Percentiles rank a stretch among this genome's conserved stretches.
Conservation (phyloP, 2,329 filamentous ascomycete species). For the Ophiostoma australiae region DNA sequence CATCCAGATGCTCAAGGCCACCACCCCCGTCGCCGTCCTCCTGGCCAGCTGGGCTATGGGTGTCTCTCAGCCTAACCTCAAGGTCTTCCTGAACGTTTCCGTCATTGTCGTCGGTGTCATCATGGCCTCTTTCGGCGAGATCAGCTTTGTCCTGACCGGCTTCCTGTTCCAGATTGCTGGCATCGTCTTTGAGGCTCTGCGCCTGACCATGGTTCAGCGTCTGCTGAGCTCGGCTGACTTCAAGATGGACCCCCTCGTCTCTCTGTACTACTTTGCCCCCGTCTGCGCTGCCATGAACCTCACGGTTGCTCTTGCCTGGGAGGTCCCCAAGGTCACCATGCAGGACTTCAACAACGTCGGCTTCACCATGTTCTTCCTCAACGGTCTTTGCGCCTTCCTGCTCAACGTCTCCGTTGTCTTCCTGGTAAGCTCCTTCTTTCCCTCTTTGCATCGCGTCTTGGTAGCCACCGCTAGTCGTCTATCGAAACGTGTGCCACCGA, state of each 20-base stretch:
- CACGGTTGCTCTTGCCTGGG: slow-evolving; percentile 65
- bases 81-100: slow-evolving; percentile 86
- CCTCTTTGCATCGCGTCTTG: not conserved
- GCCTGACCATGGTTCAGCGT: slow-evolving; percentile 78
- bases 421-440: slow-evolving; percentile 55
- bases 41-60: slow-evolving; percentile 84
- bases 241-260: slow-evolving; percentile 89
- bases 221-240: slow-evolving; percentile 76
- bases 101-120: slow-evolving; percentile 92
- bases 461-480: not conserved
- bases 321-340: slow-evolving; percentile 65
- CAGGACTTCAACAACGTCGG: slow-evolving; percentile 69
- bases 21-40: slow-evolving; percentile 88
- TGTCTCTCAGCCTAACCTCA: slow-evolving; percentile 75
- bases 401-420: slow-evolving; percentile 84
- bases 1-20: slow-evolving; percentile 99
- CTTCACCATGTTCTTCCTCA: slow-evolving; percentile 65
- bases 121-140: slow-evolving; percentile 91
- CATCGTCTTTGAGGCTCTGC: slow-evolving; percentile 75
- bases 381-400: slow-evolving; percentile 72
- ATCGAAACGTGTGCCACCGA: slow-evolving; percentile 3
- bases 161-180: slow-evolving; percentile 75
- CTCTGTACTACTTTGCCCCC: slow-evolving; percentile 84
- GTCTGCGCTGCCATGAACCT: slow-evolving; percentile 80
- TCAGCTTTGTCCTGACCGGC: slow-evolving; percentile 79